A percentile compares a stretch with the other conserved stretches of the same genome.
Evolutionary conservation across 2,329 filamentous ascomycete genomes (phyloP).

Genomic region (Fusarium graminum): DNA sequence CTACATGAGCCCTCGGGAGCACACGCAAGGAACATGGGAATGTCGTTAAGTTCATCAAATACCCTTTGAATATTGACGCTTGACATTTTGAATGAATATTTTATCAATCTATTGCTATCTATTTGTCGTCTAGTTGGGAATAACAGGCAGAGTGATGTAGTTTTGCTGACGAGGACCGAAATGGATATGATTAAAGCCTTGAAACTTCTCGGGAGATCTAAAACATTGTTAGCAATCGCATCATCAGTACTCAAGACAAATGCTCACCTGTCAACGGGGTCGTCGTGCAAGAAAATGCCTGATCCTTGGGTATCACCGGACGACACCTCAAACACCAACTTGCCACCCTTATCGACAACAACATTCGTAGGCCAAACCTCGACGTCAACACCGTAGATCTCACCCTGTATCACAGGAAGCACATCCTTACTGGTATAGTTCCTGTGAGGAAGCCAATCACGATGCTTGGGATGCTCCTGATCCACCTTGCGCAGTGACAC

Average conservation of each 20-base stretch:
- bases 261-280: constrained; percentile 61
- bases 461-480: constrained; percentile 63
- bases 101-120: neutral
- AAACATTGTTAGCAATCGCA: neutral
- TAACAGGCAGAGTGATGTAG: constrained; percentile 66
- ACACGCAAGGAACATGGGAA: neutral
- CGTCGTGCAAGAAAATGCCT: constrained; percentile 68
- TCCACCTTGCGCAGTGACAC: constrained; percentile 68
- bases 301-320: constrained; percentile 71
- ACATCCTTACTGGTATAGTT: constrained; percentile 71
- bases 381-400: constrained; percentile 71
- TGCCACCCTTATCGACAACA: constrained; percentile 61
- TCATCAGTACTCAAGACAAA: fast-evolving
- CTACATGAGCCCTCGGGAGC: neutral
- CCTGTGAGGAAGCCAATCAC: constrained; percentile 66
- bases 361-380: constrained; percentile 76
- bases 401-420: constrained; percentile 64
- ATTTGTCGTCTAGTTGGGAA: constrained; percentile 53
- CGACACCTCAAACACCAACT: constrained; percentile 67
- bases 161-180: constrained; percentile 64
- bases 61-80: neutral
- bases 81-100: neutral
- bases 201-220: constrained; percentile 49
- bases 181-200: constrained; percentile 65
- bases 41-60: neutral